Evolutionary conservation across 495 filamentous ascomycete genomes (phyloP).

Genomic region (Xylaria telfairii): DNA sequence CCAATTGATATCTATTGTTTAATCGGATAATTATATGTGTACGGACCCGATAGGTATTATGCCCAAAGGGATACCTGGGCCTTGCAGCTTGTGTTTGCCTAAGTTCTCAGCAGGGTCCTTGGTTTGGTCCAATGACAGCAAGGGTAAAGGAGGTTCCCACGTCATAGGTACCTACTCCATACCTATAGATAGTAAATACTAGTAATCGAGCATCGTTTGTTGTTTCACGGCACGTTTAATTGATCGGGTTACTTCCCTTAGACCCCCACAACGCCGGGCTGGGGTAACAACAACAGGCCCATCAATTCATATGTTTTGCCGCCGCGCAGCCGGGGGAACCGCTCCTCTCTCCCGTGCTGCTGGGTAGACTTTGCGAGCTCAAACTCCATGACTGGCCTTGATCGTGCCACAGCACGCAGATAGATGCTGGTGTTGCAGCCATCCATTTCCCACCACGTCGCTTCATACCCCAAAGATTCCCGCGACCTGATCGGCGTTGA

Average conservation of each 20-base stretch:
- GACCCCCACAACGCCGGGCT: neutral
- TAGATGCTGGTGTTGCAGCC: neutral
- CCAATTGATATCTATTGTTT: too few species aligned
- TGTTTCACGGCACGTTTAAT: neutral
- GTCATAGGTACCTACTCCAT: too few species aligned
- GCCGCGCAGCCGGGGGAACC: neutral
- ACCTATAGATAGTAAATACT: too few species aligned
- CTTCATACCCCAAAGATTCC: neutral
- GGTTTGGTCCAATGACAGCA: neutral
- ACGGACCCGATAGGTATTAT: too few species aligned
- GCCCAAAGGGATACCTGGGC: neutral
- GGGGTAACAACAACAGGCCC: neutral
- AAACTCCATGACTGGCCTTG: slow-evolving; percentile 12
- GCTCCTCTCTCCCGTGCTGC: neutral
- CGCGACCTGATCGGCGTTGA: neutral
- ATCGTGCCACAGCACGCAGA: slow-evolving; percentile 15
- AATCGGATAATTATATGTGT: too few species aligned
- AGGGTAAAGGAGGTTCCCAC: neutral
- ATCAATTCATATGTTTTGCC: neutral
- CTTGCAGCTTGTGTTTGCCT: neutral
- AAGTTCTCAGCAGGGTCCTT: neutral
- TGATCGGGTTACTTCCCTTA: neutral
- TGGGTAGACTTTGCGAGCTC: slow-evolving; percentile 1
- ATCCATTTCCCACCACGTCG: slow-evolving; percentile 16
- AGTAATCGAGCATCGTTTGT: neutral